phyloP scores from a whole-genome alignment of 805 yeast species.

The Millerozyma acaciae region DNA sequence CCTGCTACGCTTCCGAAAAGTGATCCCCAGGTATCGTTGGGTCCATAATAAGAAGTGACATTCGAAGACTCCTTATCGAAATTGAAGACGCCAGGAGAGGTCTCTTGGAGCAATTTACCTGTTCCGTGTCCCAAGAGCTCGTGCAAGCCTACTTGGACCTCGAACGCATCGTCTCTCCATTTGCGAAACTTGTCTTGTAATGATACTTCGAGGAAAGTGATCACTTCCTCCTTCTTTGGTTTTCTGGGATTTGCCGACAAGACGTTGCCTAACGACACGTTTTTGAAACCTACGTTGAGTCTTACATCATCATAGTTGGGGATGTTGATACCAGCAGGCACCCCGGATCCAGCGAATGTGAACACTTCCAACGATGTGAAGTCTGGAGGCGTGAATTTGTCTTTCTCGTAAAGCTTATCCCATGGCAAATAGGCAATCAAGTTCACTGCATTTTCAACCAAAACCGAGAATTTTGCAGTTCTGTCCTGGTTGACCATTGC shows the following conservation, averaged over 20 bases:
- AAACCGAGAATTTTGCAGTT: slow-evolving; percentile 69
- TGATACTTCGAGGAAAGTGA: slow-evolving; percentile 57
- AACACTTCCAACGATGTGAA: slow-evolving; percentile 86
- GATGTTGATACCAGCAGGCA: slow-evolving; percentile 90
- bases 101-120: slow-evolving; percentile 67
- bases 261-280: slow-evolving; percentile 85
- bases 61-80: slow-evolving; percentile 67
- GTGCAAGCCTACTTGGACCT: slow-evolving; percentile 91
- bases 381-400: slow-evolving; percentile 86
- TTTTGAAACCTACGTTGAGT: slow-evolving; percentile 79
- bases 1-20: slow-evolving; percentile 80
- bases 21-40: slow-evolving; percentile 90
- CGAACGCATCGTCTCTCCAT: slow-evolving; percentile 79
- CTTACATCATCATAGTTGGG: slow-evolving; percentile 92
- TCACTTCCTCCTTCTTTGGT: slow-evolving; percentile 61
- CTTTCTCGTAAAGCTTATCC: slow-evolving; percentile 73
- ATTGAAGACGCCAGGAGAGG: slow-evolving; percentile 60
- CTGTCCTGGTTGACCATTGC: slow-evolving; percentile 88
- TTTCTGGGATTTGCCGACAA: slow-evolving; percentile 62
- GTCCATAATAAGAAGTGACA: slow-evolving; percentile 63
- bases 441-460: slow-evolving; percentile 63
- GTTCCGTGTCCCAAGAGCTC: slow-evolving; percentile 90
- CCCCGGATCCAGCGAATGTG: slow-evolving; percentile 85
- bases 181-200: slow-evolving; percentile 59
- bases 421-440: slow-evolving; percentile 74